Percentiles rank a stretch among this genome's conserved stretches.
These are phyloP conservation scores for Madurella mycetomatis DNA, from an alignment of 2,329 filamentous ascomycete species.

Conservation along the genomic window DNA sequence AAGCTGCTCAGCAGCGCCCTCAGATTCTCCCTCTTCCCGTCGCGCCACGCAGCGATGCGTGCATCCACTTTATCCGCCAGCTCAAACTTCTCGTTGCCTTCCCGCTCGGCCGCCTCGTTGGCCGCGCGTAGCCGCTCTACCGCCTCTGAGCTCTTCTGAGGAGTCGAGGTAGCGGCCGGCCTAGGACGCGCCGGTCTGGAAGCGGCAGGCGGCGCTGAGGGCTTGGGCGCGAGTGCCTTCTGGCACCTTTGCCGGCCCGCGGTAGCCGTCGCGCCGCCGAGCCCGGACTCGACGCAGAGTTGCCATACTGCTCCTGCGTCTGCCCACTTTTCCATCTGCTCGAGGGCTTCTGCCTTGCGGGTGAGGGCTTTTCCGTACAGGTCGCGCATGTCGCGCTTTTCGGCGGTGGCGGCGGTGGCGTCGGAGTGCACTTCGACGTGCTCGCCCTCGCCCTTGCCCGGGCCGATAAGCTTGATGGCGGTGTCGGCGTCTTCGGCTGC, in stretches of 20 bases:
- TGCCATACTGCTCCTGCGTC: slow-evolving; percentile 81
- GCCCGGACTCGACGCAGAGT: slow-evolving; percentile 73
- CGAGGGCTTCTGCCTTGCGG: slow-evolving; percentile 90
- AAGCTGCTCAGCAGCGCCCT: slow-evolving; percentile 81
- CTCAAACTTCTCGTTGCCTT: slow-evolving; percentile 90
- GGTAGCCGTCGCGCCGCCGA: slow-evolving; percentile 79
- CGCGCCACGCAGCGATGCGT: slow-evolving; percentile 73
- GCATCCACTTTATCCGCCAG: slow-evolving; percentile 82
- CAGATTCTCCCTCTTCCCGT: slow-evolving; percentile 88
- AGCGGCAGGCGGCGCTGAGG: slow-evolving; percentile 40
- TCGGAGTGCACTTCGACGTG: slow-evolving; percentile 63
- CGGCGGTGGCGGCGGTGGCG: slow-evolving; percentile 46
- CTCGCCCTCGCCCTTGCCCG: slow-evolving; percentile 73
- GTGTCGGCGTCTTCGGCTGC: slow-evolving; percentile 81
- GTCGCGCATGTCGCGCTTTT: slow-evolving; percentile 81
- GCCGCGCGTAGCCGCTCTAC: slow-evolving; percentile 78
- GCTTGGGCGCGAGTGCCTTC: slow-evolving; percentile 71
- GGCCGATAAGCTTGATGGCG: slow-evolving; percentile 75
- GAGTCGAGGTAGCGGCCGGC: slow-evolving; percentile 38
- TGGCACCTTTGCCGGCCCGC: slow-evolving; percentile 87
- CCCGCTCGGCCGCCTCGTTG: slow-evolving; percentile 77
- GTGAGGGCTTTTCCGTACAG: slow-evolving; percentile 91
- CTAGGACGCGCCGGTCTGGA: slow-evolving; percentile 39
- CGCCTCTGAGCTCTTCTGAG: slow-evolving; percentile 60
- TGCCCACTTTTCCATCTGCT: slow-evolving; percentile 90